Evolutionary conservation across 306 rosid species (phyloP), one percentile per base, ranked within the genome.

Genomic region (Parietaria judaica): DNA sequence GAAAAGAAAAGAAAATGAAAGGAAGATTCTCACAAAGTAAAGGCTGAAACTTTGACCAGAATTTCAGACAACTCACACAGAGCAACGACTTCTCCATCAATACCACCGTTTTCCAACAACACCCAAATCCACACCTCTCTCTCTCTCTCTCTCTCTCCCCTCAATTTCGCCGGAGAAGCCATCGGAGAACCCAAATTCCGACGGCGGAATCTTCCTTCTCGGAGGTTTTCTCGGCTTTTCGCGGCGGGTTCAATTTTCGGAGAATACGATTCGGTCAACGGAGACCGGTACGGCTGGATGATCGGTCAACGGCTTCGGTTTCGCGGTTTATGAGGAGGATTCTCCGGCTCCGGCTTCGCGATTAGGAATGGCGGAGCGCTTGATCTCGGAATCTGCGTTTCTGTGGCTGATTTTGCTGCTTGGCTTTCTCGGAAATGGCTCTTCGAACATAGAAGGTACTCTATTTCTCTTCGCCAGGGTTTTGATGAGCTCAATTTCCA

Each of bases 381-480:
- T 75, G 51, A 68, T 49, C 72, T 82, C 36, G 39, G 63, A 57
- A 71, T 79, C 63, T 36, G 69, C 73, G 75, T 73, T 78, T 72
- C 54, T 81, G 63, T 79, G 76, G 73, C 65, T 74, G 54, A 59
- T 83, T 83, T 68, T 81, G 54, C 52, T 75, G 48, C 69, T 81
- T 70, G 81, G 74, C 73, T 88, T 85, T 54, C 66, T 83, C 35
- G 56, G 53, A 8, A 69, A 72, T 66, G 79, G 73, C 31, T 70
- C 88, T 70, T 80, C 79, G 46, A 85, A 83, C 79, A 68, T 79
- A 8, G 95, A 88, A 83, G 96, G 96, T 88, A 67, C 71, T 65
- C 15, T 15, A 5, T 1, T 50, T 35, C 31, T 4, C 14, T 10
- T 51, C 23, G 53, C 13, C 2, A 1, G 1, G 14, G 53, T 49